Percentiles rank a stretch among this genome's conserved stretches.
These are phyloP conservation scores for Amesomyces nigricolor DNA, from an alignment of 2,329 filamentous ascomycete species.

Conservation along the genomic window DNA sequence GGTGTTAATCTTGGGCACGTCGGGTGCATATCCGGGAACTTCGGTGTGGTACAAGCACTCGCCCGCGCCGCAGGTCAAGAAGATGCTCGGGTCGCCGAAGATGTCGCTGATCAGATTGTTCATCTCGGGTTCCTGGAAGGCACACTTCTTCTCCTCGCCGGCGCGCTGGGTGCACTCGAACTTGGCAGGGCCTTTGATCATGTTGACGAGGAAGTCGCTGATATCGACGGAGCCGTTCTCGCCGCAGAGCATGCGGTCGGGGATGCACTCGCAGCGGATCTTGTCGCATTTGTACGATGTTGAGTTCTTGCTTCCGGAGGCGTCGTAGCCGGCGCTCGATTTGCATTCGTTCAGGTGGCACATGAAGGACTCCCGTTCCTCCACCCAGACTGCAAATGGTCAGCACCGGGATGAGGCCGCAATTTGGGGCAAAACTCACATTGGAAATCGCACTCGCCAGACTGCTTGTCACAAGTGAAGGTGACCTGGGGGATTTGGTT, in stretches of 20 bases:
- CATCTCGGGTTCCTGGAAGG: slow-evolving; percentile 88
- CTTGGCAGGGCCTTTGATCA: slow-evolving; percentile 79
- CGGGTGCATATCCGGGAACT: slow-evolving; percentile 81
- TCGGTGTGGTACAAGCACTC: slow-evolving; percentile 93
- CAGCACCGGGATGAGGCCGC: neutral
- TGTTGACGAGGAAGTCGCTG: slow-evolving; percentile 74
- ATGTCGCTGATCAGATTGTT: slow-evolving; percentile 81
- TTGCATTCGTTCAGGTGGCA: slow-evolving; percentile 80
- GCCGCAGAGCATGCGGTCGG: slow-evolving; percentile 89
- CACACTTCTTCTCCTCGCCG: slow-evolving; percentile 60
- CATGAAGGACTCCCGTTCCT: slow-evolving; percentile 90
- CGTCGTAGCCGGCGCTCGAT: slow-evolving; percentile 65
- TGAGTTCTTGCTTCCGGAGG: slow-evolving; percentile 65
- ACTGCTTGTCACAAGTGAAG: slow-evolving; percentile 77
- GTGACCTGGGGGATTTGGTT: slow-evolving; percentile 87
- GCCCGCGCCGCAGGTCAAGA: slow-evolving; percentile 73
- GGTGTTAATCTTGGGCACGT: slow-evolving; percentile 93
- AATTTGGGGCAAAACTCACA: slow-evolving; percentile 49
- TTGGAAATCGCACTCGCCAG: slow-evolving; percentile 84
- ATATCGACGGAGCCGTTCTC: slow-evolving; percentile 89
- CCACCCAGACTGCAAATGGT: slow-evolving; percentile 72
- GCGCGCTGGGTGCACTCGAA: slow-evolving; percentile 69
- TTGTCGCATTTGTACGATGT: slow-evolving; percentile 82
- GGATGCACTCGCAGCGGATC: slow-evolving; percentile 81
- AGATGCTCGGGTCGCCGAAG: slow-evolving; percentile 88